phyloP scores from a whole-genome alignment of 768 basidiomycete species.

The button mushroom (Agaricus bisporus) region DNA sequence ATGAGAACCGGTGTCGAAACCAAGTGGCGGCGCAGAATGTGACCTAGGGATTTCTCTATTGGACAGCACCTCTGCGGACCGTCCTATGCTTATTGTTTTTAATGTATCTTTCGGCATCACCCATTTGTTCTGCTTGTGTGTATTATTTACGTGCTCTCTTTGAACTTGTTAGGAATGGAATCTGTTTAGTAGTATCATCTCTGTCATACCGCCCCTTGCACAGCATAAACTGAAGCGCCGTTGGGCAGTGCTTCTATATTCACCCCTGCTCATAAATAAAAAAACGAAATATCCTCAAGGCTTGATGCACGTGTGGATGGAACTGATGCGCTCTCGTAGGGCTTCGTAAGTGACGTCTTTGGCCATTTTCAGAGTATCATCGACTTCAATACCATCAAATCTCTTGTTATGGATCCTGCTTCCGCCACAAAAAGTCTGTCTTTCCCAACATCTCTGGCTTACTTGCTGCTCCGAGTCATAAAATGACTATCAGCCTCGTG shows the following conservation, averaged over 20 bases:
- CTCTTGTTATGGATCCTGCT: too few species aligned
- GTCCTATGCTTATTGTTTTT: background rate
- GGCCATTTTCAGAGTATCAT: too few species aligned
- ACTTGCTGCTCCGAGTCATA: background rate
- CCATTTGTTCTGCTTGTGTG: background rate
- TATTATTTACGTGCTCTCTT: background rate
- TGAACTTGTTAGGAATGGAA: too few species aligned
- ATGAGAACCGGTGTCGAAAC: background rate
- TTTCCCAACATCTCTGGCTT: background rate
- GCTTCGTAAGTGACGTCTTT: too few species aligned
- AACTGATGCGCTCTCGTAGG: background rate
- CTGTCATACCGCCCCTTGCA: background rate
- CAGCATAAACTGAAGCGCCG: background rate
- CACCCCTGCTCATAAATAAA: background rate
- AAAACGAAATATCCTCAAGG: slow-evolving; percentile 8
- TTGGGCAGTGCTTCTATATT: background rate
- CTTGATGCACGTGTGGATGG: slow-evolving; percentile 8
- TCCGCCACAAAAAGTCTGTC: background rate
- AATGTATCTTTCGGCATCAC: background rate
- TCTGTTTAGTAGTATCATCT: background rate
- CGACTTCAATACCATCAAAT: too few species aligned
- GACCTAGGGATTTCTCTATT: too few species aligned
- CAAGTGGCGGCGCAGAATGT: background rate
- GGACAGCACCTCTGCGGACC: too few species aligned
- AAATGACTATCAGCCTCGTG: background rate